Base-by-base conservation (phyloP, 2,329 filamentous ascomycete species). In the Beauveria asiatica region DNA sequence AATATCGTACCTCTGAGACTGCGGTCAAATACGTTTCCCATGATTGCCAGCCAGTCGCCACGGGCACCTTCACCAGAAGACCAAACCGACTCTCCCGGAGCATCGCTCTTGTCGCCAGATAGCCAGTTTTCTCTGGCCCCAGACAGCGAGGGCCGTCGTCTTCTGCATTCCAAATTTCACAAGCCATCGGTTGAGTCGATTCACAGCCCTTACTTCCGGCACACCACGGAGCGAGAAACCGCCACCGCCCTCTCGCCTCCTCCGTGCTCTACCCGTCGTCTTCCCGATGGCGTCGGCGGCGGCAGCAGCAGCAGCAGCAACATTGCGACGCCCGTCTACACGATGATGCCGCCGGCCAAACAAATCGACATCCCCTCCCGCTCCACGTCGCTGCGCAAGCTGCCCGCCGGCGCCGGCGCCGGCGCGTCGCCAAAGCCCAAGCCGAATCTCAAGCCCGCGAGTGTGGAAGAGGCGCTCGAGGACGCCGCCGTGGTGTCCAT, bases 401-500 rank as follows among this genome's bases (percentile, higher is more conserved):
- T 37, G 33, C 33, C 33, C 11, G 33, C 33, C 30, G 30, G 3
- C 10, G 30, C 30, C 10, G 27, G 9, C 30, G 30, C 30, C 1
- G 23, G 41, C 27, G 23, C 23, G 23, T 6, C 42, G 30, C 23
- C n/a, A 3, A 23, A n/a, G 46, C 56, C 46, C 4, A 9, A 21
- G 30, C 55, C 55, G 23, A 51, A 51, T 25, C 45, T 45, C 11
- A 59, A 45, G 25, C 48, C 46, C 5, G 13, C 46, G 23, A 59
- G 25, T 30, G 37, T 37, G 21, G 58, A 48, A 9, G 51, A 41
- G 30, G 58, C 74, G 7, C 70, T 82, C 16, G 78, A 80, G 63
- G 78, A 78, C 48, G 82, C 84, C 1, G 84, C 86, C 4, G 82
- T 87, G 70, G 77, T 86, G 50, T 87, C 84, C 1, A 88, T 89